Percentiles rank a stretch among this genome's conserved stretches.
These are phyloP conservation scores for Candida sp. DNA, from an alignment of 1,139 yeast species.

Conservation along the genomic window DNA sequence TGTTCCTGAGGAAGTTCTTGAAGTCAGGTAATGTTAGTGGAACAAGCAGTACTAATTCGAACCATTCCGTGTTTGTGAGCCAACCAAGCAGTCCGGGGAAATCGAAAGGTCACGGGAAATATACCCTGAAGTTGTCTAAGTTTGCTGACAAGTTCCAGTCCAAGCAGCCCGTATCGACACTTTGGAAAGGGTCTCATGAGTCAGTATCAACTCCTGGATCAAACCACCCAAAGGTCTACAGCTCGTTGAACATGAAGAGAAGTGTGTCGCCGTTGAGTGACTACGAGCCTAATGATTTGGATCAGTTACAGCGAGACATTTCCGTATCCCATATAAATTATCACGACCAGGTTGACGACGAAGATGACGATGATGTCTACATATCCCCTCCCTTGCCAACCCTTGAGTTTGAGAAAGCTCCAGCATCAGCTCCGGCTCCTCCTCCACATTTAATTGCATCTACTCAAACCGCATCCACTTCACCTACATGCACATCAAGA, in stretches of 20 bases:
- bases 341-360: not conserved
- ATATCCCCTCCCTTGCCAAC: constrained; percentile 4
- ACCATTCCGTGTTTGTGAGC: constrained; percentile 17
- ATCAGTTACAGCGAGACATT: constrained; percentile 24
- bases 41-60: constrained; percentile 12
- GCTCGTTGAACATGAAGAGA: constrained; percentile 8
- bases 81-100: constrained; percentile 16
- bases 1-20: constrained; percentile 18
- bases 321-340: constrained; percentile 6
- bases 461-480: not conserved
- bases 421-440: constrained; percentile 11
- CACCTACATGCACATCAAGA: constrained; percentile 5
- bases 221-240: constrained; percentile 8
- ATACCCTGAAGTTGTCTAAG: constrained; percentile 31
- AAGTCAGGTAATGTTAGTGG: constrained; percentile 8
- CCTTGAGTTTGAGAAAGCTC: not conserved
- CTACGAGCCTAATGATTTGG: constrained; percentile 19
- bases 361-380: not conserved
- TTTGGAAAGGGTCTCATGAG: constrained; percentile 21
- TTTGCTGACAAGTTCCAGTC: constrained; percentile 35
- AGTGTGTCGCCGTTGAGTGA: constrained; percentile 16
- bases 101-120: constrained; percentile 23
- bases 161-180: constrained; percentile 38
- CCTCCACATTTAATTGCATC: constrained; percentile 13
- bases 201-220: not conserved